Evolutionary conservation across 768 basidiomycete genomes (phyloP), one percentile per base, ranked within the genome.

Genomic region (Termitomyces sp.): DNA sequence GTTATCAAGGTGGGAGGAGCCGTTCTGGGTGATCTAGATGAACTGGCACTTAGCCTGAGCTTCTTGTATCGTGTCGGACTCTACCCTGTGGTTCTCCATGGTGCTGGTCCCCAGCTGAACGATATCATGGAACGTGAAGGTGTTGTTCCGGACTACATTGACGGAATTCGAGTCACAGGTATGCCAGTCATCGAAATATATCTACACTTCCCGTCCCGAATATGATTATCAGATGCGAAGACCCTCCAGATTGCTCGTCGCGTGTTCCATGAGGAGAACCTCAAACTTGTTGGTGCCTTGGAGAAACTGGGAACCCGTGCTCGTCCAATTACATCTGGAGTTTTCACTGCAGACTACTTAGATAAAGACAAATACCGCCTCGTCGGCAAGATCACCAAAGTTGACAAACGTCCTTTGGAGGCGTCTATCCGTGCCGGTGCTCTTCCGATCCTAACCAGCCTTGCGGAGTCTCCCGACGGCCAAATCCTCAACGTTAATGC

Each of bases 401-500:
- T 98, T 60, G 94, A 99, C 76, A 98, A 98, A 74, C 84, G 94
- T 33, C 95, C 97, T 30, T 82, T 99, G 57, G 97, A 99, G 72
- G 96, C 95, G 2, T 86, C 95, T 48, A 99, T 99, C 69, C 85
- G 92, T 46, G 94, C 96, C 1, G 96, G 97, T 33, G 94, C 94
- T 21, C 80, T 99, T 26, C 97, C 97, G 56, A 97, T 99, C 72
- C 78, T 98, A 19, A 98, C 94, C 61, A 91, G 87, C 70, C 77
- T 99, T 50, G 96, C 97, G 6, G 97, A 98, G 73, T 90, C 91
- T 35, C 80, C 86, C 21, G 93, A 97, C 35, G 97, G 97, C n/a
- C 97, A 99, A 71, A 94, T 99, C 64, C 79, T 98, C 60, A 99
- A 99, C 66, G 97, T 99, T 70, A 99, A 98, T 67, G 97, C 97